Evolutionary conservation across 345 rosid genomes (phyloP), one percentile per base, ranked within the genome.

Genomic region (Gossypium raimondii): DNA sequence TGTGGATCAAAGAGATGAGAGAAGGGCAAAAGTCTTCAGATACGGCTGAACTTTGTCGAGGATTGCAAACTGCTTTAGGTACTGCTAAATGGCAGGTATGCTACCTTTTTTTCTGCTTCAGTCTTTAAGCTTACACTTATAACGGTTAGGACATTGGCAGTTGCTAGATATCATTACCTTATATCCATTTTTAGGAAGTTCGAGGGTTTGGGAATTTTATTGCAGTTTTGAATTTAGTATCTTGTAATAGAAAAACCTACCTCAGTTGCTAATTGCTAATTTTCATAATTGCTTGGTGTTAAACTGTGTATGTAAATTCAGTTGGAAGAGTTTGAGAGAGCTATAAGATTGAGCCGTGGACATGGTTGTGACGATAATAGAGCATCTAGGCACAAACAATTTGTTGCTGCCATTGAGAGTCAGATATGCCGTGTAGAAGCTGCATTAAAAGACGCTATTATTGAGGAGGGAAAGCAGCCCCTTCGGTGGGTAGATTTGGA

Each of bases 41-140:
- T 61, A 84, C 86, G 64, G 76, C 84, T 70, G 84, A 89, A 50
- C 85, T 88, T 70, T 88, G 83, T 50, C 81, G 88, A 67, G 94
- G 91, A 72, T 90, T 93, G 11, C 97, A 91, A 78, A 86, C 89
- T 24, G 85, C 97, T 72, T 73, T 93, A 73, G 95, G 95, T 73
- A 91, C 98, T 27, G 92, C 98, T 57, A 93, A 93, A 79, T 93
- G 97, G 97, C 98, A 93, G 95, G 98, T 93, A 67, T 12, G 71
- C 18, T 47, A 18, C 3, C 29, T 75, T 56, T 27, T 55, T 18
- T 22, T 47, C 25, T 78, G 0, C 56, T 27, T 22, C 41, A 8
- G 1, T 51, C n/a, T 59, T 16, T 67, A 45, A 13, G 41, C 45
- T 52, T 18, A 17, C n/a, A 72, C 44, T 48, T 66, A 65, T 18